These are phyloP conservation scores for Gautieria morchelliformis DNA, from an alignment of 768 basidiomycete species.

Conservation along the genomic window DNA sequence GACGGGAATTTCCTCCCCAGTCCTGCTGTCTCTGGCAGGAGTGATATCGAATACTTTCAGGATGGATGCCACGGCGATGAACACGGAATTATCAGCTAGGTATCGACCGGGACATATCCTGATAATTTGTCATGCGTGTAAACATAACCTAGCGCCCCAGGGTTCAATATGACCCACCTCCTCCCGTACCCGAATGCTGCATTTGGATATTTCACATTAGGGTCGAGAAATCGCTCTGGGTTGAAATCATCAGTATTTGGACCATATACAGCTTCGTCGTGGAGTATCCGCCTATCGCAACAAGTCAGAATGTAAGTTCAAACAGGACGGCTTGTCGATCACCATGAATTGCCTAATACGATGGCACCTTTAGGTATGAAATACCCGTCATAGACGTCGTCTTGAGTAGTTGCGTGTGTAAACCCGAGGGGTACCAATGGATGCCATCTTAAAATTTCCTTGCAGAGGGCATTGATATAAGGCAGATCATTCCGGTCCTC, in stretches of 20 bases:
- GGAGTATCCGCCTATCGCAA: not conserved
- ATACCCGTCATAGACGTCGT: conserved; percentile 22
- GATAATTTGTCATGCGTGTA: no score
- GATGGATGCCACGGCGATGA: conserved; percentile 35
- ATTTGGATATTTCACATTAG: conserved; percentile 3
- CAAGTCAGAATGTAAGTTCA: not conserved
- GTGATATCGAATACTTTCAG: conserved; percentile 37
- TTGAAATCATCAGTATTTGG: not conserved
- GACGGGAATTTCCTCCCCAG: conserved; percentile 24
- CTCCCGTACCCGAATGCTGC: not conserved
- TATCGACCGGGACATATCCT: conserved; percentile 46
- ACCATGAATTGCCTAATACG: conserved; percentile 20
- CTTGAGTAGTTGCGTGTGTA: conserved; percentile 19
- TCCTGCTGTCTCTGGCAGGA: conserved; percentile 27
- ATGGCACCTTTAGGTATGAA: conserved; percentile 22
- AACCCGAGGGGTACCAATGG: conserved; percentile 13
- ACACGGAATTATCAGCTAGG: conserved; percentile 40
- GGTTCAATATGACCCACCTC: not conserved
- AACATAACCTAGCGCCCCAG: no score
- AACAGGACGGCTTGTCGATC: conserved; percentile 5
- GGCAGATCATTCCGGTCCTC: conserved; percentile 11
- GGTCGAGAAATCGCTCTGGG: conserved; percentile 9
- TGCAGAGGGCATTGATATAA: no score
- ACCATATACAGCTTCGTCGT: conserved; percentile 17
- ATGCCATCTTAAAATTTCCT: conserved; percentile 14